A percentile compares a stretch with the other conserved stretches of the same genome.
phyloP scores from a whole-genome alignment of 2,329 filamentous ascomycete species.

The Coniosporium tulheliwenetii region DNA sequence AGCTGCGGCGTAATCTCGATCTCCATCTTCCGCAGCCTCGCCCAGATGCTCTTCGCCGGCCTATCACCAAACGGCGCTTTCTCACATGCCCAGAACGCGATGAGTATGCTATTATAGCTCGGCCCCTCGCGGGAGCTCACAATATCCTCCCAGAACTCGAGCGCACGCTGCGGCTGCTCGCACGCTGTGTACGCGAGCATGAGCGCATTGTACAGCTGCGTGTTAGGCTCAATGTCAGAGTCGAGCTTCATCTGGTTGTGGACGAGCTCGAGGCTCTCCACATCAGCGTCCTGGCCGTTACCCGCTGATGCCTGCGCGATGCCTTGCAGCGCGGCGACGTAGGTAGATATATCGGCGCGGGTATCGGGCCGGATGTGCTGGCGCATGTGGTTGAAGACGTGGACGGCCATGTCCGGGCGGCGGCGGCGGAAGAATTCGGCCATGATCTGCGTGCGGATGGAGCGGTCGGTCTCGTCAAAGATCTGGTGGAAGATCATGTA shows the following conservation, averaged over 20 bases:
- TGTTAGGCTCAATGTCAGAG: slow-evolving; percentile 59
- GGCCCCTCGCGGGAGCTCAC: slow-evolving; percentile 75
- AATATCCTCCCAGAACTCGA: slow-evolving; percentile 75
- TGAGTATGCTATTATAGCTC: slow-evolving; percentile 61
- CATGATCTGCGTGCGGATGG: slow-evolving; percentile 59
- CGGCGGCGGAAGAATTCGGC: slow-evolving; percentile 62
- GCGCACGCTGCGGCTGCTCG: slow-evolving; percentile 47
- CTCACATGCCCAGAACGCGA: slow-evolving; percentile 69
- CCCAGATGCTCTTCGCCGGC: slow-evolving; percentile 46
- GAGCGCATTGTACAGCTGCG: slow-evolving; percentile 63
- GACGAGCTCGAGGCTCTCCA: slow-evolving; percentile 54
- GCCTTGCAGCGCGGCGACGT: slow-evolving; percentile 63
- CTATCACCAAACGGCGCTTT: slow-evolving; percentile 32
- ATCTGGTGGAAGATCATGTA: slow-evolving; percentile 43
- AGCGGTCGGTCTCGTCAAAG: slow-evolving; percentile 47
- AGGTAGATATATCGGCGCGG: slow-evolving; percentile 58
- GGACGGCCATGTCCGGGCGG: slow-evolving; percentile 68
- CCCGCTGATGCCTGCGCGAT: slow-evolving; percentile 33
- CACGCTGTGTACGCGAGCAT: slow-evolving; percentile 73
- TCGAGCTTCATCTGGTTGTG: slow-evolving; percentile 96
- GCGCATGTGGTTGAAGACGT: slow-evolving; percentile 92
- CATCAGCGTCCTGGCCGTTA: slow-evolving; percentile 30
- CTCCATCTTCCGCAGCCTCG: slow-evolving; percentile 55
- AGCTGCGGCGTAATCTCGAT: slow-evolving; percentile 60
- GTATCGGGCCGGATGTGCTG: slow-evolving; percentile 46